Evolutionary conservation across 805 yeast species (phyloP).

Genomic region (Schwanniomyces vanrijiae): DNA sequence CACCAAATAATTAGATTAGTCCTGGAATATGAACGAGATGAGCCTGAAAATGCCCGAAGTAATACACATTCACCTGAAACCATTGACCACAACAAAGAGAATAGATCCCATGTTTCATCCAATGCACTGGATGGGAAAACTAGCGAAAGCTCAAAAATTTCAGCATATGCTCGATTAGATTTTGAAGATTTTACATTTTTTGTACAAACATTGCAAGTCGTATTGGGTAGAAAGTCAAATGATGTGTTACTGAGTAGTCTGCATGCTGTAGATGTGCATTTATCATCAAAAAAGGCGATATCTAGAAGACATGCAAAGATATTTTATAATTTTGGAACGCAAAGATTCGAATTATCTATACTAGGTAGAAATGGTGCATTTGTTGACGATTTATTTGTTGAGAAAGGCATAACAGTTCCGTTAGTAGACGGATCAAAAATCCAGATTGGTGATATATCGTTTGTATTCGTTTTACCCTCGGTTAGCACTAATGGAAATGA

Average conservation of each 20-base stretch:
- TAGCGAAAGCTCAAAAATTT: slow-evolving; percentile 34
- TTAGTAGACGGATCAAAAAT: slow-evolving; percentile 76
- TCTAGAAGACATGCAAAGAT: slow-evolving; percentile 94
- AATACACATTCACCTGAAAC: slow-evolving; percentile 14
- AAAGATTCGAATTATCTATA: slow-evolving; percentile 86
- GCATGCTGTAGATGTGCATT: slow-evolving; percentile 85
- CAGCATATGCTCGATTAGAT: slow-evolving; percentile 76
- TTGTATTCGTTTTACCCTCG: slow-evolving; percentile 82
- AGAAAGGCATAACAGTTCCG: slow-evolving; percentile 89
- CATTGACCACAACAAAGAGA: neutral
- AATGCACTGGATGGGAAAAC: slow-evolving; percentile 13
- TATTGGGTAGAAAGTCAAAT: slow-evolving; percentile 80
- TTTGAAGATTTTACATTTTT: slow-evolving; percentile 92
- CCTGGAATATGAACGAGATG: slow-evolving; percentile 2
- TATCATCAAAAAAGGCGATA: slow-evolving; percentile 89
- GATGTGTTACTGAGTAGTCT: slow-evolving; percentile 59
- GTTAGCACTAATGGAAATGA: slow-evolving; percentile 43
- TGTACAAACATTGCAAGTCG: slow-evolving; percentile 92
- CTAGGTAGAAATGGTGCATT: slow-evolving; percentile 96
- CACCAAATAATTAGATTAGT: slow-evolving; percentile 3
- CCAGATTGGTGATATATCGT: slow-evolving; percentile 91
- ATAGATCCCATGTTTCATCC: slow-evolving; percentile 9
- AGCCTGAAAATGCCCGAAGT: slow-evolving; percentile 11
- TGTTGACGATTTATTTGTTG: slow-evolving; percentile 87
- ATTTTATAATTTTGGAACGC: slow-evolving; percentile 94